Percentiles rank a stretch among this genome's conserved stretches.
Evolutionary conservation across 106 monocot species (phyloP).

Genomic region (Acorus gramineus): DNA sequence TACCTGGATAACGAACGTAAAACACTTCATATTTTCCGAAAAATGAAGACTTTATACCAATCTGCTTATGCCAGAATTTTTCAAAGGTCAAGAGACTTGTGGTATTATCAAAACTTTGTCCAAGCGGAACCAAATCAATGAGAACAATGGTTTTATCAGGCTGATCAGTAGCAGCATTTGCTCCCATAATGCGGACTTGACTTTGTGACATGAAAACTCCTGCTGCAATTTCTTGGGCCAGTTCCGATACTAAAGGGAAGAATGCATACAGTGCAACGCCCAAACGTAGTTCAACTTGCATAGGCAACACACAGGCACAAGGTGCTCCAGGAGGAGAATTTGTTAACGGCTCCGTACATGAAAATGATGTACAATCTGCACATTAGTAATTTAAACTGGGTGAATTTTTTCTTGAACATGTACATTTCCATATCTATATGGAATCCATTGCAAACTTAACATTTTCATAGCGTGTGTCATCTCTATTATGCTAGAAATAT

Average conservation of each 20-base stretch:
- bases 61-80: constrained; percentile 76
- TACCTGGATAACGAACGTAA: constrained; percentile 87
- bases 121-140: constrained; percentile 70
- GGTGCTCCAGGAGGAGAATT: constrained; percentile 63
- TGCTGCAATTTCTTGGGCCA: constrained; percentile 68
- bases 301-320: constrained; percentile 75
- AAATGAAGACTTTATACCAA: constrained; percentile 44
- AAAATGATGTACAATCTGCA: constrained; percentile 61
- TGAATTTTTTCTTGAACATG: no score
- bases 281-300: constrained; percentile 65
- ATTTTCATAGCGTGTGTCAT: no score
- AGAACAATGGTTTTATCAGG: constrained; percentile 68
- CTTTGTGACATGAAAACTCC: constrained; percentile 66
- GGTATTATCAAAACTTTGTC: constrained; percentile 45
- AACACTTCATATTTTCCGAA: constrained; percentile 84
- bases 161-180: constrained; percentile 70
- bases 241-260: constrained; percentile 80
- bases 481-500: no score
- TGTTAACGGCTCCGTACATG: constrained; percentile 50
- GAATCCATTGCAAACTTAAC: no score
- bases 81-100: constrained; percentile 38
- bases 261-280: constrained; percentile 56
- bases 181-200: constrained; percentile 95
- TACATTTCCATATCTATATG: no score
- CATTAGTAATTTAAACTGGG: no score